Conservation (phyloP, 805 yeast genomes). For the Barnettozyma populi region DNA sequence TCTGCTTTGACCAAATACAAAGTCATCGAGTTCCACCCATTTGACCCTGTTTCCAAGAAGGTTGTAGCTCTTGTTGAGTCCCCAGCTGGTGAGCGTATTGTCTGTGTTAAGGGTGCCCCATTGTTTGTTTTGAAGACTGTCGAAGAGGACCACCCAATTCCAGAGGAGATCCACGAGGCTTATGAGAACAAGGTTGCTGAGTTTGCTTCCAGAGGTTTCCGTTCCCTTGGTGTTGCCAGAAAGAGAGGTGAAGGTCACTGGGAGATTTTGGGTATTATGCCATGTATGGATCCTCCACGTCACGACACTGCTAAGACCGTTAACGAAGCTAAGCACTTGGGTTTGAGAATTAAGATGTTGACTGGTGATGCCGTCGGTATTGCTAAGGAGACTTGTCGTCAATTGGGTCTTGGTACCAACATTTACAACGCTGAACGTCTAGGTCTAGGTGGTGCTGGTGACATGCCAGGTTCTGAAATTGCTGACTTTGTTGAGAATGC, state of each 20-base stretch:
- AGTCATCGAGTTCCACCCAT: constrained; percentile 93
- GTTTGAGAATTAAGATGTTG: constrained; percentile 95
- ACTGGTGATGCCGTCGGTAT: constrained; percentile 99
- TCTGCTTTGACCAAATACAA: constrained; percentile 88
- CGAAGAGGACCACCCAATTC: constrained; percentile 94
- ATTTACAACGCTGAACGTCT: constrained; percentile 95
- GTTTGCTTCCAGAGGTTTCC: constrained; percentile 97
- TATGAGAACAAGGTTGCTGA: constrained; percentile 97
- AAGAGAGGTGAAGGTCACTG: constrained; percentile 98
- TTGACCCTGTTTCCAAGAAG: constrained; percentile 96
- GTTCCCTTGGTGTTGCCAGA: constrained; percentile 98
- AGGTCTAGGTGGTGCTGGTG: constrained; percentile 90
- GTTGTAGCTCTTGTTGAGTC: constrained; percentile 93
- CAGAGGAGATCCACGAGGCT: constrained; percentile 89
- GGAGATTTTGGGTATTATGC: constrained; percentile 97
- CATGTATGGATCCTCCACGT: constrained; percentile 99
- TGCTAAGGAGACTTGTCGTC: constrained; percentile 97
- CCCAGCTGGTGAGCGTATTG: constrained; percentile 90
- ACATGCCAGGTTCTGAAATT: constrained; percentile 95
- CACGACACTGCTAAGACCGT: constrained; percentile 96
- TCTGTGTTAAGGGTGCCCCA: constrained; percentile 98
- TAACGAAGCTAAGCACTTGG: constrained; percentile 82
- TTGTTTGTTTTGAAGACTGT: constrained; percentile 94
- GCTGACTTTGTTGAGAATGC: constrained; percentile 97
- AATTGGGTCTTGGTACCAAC: constrained; percentile 94